Conservation (phyloP, 768 basidiomycete genomes). For the Xerocomellus intermedius region DNA sequence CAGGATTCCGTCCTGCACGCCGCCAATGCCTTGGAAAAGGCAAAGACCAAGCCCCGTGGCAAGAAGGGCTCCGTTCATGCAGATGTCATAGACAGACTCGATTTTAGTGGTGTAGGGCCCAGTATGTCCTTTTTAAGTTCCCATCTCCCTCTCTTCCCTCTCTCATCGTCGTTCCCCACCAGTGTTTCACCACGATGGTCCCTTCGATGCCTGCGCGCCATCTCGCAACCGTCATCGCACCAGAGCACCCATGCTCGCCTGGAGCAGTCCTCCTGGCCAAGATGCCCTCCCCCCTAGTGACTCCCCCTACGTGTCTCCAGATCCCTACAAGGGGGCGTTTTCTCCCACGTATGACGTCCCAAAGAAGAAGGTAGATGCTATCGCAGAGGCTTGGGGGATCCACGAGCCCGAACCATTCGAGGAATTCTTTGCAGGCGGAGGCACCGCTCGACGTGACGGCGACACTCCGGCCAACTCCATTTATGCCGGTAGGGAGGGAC, state of each 20-base stretch:
- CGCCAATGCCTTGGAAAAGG: constrained; percentile 42
- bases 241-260: constrained; percentile 83
- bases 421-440: constrained; percentile 84
- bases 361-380: constrained; percentile 85
- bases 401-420: constrained; percentile 91
- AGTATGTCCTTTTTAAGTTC: constrained; percentile 49
- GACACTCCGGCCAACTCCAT: constrained; percentile 66
- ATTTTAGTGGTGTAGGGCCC: constrained; percentile 80
- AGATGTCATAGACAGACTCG: constrained; percentile 87
- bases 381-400: constrained; percentile 92
- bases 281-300: constrained; percentile 39
- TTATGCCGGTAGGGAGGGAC: constrained; percentile 61
- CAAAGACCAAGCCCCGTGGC: constrained; percentile 46
- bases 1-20: constrained; percentile 46
- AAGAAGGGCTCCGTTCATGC: constrained; percentile 81
- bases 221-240: constrained; percentile 80
- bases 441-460: constrained; percentile 46
- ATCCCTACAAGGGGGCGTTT: constrained; percentile 42
- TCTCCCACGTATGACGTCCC: constrained; percentile 53
- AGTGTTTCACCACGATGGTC: constrained; percentile 94
- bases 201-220: constrained; percentile 89
- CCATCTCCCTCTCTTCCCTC: background rate
- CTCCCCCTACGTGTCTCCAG: constrained; percentile 52
- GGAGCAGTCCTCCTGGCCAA: constrained; percentile 47
- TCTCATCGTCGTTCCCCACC: constrained; percentile 4